Evolutionary conservation across 2,329 filamentous ascomycete species (phyloP).

Genomic region (Orbilia ellipsospora): DNA sequence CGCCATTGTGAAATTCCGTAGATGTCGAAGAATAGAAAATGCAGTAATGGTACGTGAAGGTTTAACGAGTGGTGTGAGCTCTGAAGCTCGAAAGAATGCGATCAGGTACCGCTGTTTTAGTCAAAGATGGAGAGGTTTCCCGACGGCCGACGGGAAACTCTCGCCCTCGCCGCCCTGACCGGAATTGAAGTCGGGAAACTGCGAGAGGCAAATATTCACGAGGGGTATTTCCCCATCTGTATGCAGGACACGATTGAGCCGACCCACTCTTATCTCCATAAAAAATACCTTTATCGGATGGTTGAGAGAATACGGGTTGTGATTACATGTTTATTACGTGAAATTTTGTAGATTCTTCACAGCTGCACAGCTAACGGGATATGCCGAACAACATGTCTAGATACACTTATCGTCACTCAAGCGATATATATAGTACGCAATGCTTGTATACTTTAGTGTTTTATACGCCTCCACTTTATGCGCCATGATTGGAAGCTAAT

Average conservation of each 20-base stretch:
- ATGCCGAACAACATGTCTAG: no score
- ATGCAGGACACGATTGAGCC: background rate
- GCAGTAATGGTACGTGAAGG: no score
- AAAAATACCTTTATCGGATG: background rate
- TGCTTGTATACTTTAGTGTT: no score
- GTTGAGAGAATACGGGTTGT: background rate
- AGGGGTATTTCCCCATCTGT: background rate
- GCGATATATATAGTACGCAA: no score
- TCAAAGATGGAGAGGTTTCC: background rate
- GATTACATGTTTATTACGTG: constrained; percentile 12
- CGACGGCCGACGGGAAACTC: constrained; percentile 40
- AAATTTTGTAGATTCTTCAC: no score
- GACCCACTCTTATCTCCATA: constrained; percentile 26
- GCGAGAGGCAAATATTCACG: constrained; percentile 48
- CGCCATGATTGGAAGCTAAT: no score
- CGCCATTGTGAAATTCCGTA: constrained; percentile 2
- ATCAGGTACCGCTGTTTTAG: constrained; percentile 5
- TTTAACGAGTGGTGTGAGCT: background rate
- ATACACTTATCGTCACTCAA: background rate
- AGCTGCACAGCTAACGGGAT: no score
- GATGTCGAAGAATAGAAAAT: constrained; percentile 5
- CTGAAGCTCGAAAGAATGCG: background rate
- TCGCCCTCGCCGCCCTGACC: background rate
- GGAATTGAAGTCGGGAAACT: constrained; percentile 19
- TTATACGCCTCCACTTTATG: no score